Percentiles rank a stretch among this genome's conserved stretches.
phyloP scores from a whole-genome alignment of 768 basidiomycete species.

The Cantharellus anzutake region DNA sequence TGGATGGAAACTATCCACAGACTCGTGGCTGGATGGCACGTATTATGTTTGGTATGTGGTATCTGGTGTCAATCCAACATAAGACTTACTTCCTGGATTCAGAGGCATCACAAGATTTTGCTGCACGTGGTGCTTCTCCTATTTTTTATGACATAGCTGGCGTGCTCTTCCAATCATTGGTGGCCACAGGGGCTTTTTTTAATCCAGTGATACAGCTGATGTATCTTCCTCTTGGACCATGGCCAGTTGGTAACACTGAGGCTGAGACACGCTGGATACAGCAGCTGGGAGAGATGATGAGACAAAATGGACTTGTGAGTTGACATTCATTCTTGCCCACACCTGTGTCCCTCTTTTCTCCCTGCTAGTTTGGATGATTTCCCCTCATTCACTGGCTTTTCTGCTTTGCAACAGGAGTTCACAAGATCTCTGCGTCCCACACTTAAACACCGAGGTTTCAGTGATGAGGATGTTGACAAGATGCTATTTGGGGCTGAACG shows the following conservation, averaged over 20 bases:
- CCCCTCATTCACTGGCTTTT: not conserved
- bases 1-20: not conserved
- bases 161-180: not conserved
- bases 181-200: not conserved
- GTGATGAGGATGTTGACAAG: not conserved
- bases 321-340: too few species aligned
- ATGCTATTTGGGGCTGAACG: not conserved
- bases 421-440: not conserved
- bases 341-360: too few species aligned
- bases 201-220: conserved; percentile 7
- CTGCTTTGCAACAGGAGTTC: not conserved
- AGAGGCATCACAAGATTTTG: too few species aligned
- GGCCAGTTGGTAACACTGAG: not conserved
- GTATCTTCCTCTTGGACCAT: not conserved
- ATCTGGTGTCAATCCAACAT: too few species aligned
- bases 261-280: not conserved
- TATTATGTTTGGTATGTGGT: not conserved
- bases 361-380: too few species aligned
- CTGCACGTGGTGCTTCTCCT: too few species aligned
- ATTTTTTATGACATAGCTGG: too few species aligned
- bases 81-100: too few species aligned
- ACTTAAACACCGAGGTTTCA: not conserved
- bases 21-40: not conserved
- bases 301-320: not conserved
- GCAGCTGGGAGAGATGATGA: not conserved